These are phyloP conservation scores for Pichia sp. DNA, from an alignment of 1,139 yeast species.

Conservation along the genomic window DNA sequence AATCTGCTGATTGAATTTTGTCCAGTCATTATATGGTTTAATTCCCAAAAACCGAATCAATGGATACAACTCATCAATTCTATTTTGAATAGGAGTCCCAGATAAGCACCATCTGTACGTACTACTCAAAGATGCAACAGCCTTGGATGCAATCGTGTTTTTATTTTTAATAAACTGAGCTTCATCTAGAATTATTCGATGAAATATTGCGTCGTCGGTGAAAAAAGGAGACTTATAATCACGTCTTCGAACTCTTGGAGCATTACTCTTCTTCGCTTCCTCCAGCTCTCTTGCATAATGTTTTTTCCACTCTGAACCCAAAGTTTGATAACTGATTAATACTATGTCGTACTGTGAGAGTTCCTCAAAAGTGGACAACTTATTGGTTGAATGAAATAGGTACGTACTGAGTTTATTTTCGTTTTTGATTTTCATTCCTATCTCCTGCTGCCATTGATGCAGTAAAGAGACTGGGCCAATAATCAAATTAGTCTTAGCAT, in stretches of 20 bases:
- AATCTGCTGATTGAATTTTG: conserved; percentile 55
- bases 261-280: conserved; percentile 29
- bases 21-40: conserved; percentile 60
- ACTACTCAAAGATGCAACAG: conserved; percentile 55
- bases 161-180: conserved; percentile 86
- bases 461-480: conserved; percentile 83
- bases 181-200: conserved; percentile 80
- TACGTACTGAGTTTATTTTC: conserved; percentile 45
- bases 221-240: conserved; percentile 66
- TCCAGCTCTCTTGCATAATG: conserved; percentile 46
- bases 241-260: conserved; percentile 32
- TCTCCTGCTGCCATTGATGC: conserved; percentile 80
- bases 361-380: conserved; percentile 41
- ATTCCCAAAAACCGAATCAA: conserved; percentile 67
- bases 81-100: conserved; percentile 95
- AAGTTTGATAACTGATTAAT: conserved; percentile 72
- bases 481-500: conserved; percentile 58
- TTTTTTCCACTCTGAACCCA: conserved; percentile 63
- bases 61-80: conserved; percentile 74
- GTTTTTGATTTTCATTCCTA: conserved; percentile 55
- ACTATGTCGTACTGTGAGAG: conserved; percentile 64
- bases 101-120: conserved; percentile 73
- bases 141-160: conserved; percentile 58
- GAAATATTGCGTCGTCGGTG: conserved; percentile 48
- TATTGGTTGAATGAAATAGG: conserved; percentile 55